Evolutionary conservation across 2,329 filamentous ascomycete species (phyloP).

Genomic region (Botrytis byssoidea): DNA sequence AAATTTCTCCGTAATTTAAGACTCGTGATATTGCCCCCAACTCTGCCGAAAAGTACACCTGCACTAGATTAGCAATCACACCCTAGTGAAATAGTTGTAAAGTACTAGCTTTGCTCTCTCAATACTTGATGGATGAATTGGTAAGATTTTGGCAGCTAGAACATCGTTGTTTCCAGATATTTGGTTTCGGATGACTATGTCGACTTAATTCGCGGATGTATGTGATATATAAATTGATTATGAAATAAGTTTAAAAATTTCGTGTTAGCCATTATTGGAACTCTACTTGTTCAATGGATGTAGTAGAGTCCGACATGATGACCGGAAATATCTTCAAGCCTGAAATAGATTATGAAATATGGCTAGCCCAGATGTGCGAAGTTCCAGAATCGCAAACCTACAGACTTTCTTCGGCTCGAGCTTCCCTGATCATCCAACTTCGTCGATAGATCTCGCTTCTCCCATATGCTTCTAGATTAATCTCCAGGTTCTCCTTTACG

Average conservation of each 20-base stretch:
- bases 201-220: neutral
- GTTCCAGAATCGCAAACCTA: neutral
- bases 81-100: neutral
- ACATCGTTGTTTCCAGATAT: too few relatives aligned
- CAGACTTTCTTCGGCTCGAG: neutral
- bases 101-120: too few relatives aligned
- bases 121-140: neutral
- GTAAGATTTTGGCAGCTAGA: neutral
- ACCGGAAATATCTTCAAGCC: too few relatives aligned
- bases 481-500: conserved; percentile 29
- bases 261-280: neutral
- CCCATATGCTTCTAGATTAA: conserved; percentile 27
- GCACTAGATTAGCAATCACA: neutral
- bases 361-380: neutral
- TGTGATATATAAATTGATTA: neutral
- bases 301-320: neutral
- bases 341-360: neutral
- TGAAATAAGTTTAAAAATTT: neutral
- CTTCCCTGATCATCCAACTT: conserved; percentile 28
- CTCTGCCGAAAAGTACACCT: neutral
- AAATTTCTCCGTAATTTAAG: neutral
- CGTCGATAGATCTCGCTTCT: conserved; percentile 26
- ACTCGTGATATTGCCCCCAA: neutral
- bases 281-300: neutral
- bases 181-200: neutral